Evolutionary conservation across 805 yeast species (phyloP), one percentile per base, ranked within the genome.

Genomic region (Kregervanrija fluxuum): DNA sequence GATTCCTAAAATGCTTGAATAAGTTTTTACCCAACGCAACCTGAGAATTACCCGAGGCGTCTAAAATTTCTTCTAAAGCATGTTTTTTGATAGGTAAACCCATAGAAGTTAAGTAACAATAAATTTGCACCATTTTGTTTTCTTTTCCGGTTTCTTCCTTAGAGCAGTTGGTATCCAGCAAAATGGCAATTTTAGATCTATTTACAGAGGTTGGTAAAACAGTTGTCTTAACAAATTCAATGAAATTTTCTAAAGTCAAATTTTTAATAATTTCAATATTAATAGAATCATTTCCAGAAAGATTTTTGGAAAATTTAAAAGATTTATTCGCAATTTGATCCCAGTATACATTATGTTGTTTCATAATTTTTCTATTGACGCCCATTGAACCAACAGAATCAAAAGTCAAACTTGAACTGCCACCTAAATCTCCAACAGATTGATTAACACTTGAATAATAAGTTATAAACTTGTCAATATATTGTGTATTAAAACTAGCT

Each of bases 301-400:
- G 43, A 30, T 50, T 52, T 10, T 61, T 60, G 0, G 64, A 54
- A 51, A 76, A 78, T 22, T 62, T 50, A 48, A 70, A 75, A 3
- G 70, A 66, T 40, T 64, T 60, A 35, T 66, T 70, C 3, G 68
- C 50, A 3, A 82, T 77, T 45, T 74, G 74, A 43, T 74, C 79
- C 73, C 77, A 71, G 34, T 59, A 51, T 30, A 62, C 62, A 46
- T 67, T 70, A 57, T 83, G 90, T 3, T 54, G 46, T 37, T 59
- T 67, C 54, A 71, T 44, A 9, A 52, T 33, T 17, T 48, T 55
- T 16, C 50, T 48, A 12, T 48, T 56, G 10, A 50, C 55, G 35
- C 49, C 47, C 17, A 45, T 39, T n/a, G 48, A 37, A 3, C 57
- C 57, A 14, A 60, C 48, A 8, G 58, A 46, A 15, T 57, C 57